Conservation (phyloP, 1,139 yeast species). For the Saccharomyces hybrid region DNA sequence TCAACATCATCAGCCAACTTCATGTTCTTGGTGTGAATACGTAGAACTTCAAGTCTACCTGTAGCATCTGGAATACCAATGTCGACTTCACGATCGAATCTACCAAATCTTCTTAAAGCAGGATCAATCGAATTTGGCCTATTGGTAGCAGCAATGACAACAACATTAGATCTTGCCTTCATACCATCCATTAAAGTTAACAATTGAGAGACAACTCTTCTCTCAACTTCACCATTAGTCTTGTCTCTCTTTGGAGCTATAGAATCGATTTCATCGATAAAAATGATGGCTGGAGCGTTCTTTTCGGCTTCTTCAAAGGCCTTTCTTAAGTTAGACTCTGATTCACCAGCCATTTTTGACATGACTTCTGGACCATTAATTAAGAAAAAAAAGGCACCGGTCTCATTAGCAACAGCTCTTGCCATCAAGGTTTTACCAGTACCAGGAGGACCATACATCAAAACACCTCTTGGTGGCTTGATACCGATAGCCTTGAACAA, state of each 20-base stretch:
- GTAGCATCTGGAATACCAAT: constrained; percentile 98
- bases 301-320: constrained; percentile 99
- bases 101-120: constrained; percentile 95
- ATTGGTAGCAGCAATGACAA: constrained; percentile 92
- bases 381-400: constrained; percentile 96
- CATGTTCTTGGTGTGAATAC: constrained; percentile 95
- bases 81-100: constrained; percentile 98
- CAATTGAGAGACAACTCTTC: constrained; percentile 96
- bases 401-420: constrained; percentile 97
- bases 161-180: constrained; percentile 96
- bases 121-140: constrained; percentile 98
- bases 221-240: constrained; percentile 97
- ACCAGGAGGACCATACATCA: constrained; percentile 95
- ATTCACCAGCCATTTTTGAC: constrained; percentile 99
- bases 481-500: constrained; percentile 94
- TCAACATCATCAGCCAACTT: constrained; percentile 92
- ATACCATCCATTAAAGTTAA: constrained; percentile 98
- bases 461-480: constrained; percentile 94
- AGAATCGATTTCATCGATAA: constrained; percentile 97
- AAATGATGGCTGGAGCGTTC: constrained; percentile 94
- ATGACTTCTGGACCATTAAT: constrained; percentile 99
- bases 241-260: constrained; percentile 99
- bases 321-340: constrained; percentile 93
- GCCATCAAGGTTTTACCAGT: constrained; percentile 63
- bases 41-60: constrained; percentile 92